Base-by-base conservation (phyloP, 805 yeast species). In the Groenewaldozyma salmanticensis region DNA sequence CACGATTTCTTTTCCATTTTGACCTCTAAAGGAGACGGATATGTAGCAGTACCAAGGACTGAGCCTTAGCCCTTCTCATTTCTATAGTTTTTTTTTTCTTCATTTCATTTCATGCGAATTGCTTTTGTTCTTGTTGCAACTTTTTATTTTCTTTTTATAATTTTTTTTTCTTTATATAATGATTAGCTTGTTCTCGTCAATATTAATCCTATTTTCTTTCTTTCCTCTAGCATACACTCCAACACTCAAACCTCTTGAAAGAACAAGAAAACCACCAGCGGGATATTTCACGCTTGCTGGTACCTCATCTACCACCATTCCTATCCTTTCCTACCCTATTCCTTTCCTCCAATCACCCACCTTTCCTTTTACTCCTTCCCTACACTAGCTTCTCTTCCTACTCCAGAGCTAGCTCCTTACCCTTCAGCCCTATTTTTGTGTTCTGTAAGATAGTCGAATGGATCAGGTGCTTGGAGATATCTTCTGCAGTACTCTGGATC, bases 401-500 rank as follows among this genome's bases (percentile, higher is more conserved):
- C 7, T 24, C 29, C 13, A 24, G 7, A 9, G 29, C 11, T 9
- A 13, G 29, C 29, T 24, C 29, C 29, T 24, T 24, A 9, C 13
- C 29, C 13, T 24, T 24, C 13, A 24, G 29, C 29, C 13, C 13
- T 7, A 24, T 24, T 24, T 24, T 24, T 24, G 7, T 24, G 7
- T 24, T 24, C 13, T 24, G 7, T 24, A 9, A 9, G 29, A 9
- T 24, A 9, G 7, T 24, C 13, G 7, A 9, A 9, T 24, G 13
- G 7, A 9, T 24, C 11, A 9, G 7, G 29, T 24, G 29, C 11
- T 24, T 24, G 11, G 7, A 7, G 11, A 9, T 24, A 24, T 24
- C 13, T 24, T 24, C 29, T 24, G 29, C 13, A 7, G 29, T 24
- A 83, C 95, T 1, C 69, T 86, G 39, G 77, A 74, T 51, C 76